These are phyloP conservation scores for Suhomyces tanzawaensis DNA, from an alignment of 805 yeast species.

Conservation along the genomic window DNA sequence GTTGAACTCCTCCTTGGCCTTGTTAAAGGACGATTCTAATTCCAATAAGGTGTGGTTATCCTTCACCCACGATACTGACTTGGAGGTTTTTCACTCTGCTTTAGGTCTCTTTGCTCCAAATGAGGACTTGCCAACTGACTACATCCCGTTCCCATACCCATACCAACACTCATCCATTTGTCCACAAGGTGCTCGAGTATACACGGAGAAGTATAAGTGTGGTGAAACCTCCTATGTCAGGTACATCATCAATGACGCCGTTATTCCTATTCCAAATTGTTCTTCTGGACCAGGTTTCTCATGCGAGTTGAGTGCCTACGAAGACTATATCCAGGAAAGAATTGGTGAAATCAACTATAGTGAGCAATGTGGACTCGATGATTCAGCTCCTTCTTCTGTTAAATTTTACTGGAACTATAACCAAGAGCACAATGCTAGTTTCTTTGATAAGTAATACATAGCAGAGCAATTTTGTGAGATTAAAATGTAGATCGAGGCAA, in stretches of 20 bases:
- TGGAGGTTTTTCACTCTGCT: conserved; percentile 60
- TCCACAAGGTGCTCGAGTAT: conserved; percentile 42
- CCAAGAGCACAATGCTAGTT: conserved; percentile 18
- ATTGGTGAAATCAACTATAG: conserved; percentile 24
- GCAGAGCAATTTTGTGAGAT: too few species aligned
- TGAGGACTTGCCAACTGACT: conserved; percentile 42
- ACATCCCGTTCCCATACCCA: conserved; percentile 45
- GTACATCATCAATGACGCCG: conserved; percentile 40
- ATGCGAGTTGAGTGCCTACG: conserved; percentile 37
- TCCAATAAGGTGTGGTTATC: conserved; percentile 59
- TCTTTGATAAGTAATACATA: too few species aligned
- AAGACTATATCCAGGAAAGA: conserved; percentile 26
- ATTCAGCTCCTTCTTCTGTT: conserved; percentile 22
- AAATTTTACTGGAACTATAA: conserved; percentile 44
- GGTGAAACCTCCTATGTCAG: conserved; percentile 33
- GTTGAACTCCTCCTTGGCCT: conserved; percentile 47
- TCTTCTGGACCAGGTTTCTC: conserved; percentile 43
- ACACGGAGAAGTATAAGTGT: conserved; percentile 36
- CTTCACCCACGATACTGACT: conserved; percentile 76
- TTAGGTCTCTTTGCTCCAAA: conserved; percentile 53
- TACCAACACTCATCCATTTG: conserved; percentile 42
- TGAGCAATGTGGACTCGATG: conserved; percentile 26
- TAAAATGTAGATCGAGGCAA: too few species aligned
- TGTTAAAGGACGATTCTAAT: conserved; percentile 43
- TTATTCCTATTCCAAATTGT: conserved; percentile 34